Evolutionary conservation across 768 basidiomycete species (phyloP), one percentile per base, ranked within the genome.

Genomic region (Austroboletus festivus): DNA sequence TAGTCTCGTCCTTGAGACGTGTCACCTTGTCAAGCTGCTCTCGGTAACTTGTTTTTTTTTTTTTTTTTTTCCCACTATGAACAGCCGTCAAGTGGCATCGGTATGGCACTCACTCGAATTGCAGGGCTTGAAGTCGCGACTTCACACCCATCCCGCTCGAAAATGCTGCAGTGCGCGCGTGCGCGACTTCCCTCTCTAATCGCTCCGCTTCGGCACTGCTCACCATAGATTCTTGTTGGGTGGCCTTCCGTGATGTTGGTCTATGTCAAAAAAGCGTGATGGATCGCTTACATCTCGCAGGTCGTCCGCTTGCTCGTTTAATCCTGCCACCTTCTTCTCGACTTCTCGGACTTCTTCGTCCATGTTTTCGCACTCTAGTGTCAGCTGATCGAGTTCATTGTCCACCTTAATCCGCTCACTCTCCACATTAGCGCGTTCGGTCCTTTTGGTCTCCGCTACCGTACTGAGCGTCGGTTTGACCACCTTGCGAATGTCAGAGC

Each of bases 71-170:
- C 19, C 18, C 8, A 22, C 10, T 5, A 28, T 59, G 42, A 62
- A 16, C 21, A 16, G 42, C 26, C 30, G 12, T 19, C 13, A 28
- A 22, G 30, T 19, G 11, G 23, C 7, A 40, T 39, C 40, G 50
- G 28, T 42, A 40, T 21, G 45, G 37, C 40, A 68, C 79, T 64
- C 55, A 89, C 89, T 82, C 79, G 61, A 93, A 85, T 63, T 90
- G 83, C 38, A 90, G 62, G 0, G 82, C 79, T 56, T 90, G 86
- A 10, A 92, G 69, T 47, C 85, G 77, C 18, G 86, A 82, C 61
- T 90, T 88, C 41, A 89, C 85, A 13, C 85, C 86, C 63, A 89
- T 81, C n/a, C 89, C 90, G 56, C 83, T 86, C 3, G 87, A 81
- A 45, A 86, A 74, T 13, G 88, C 88, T 3, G 85, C 83, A 19